phyloP scores from a whole-genome alignment of 2,329 filamentous ascomycete species.

The Aspergillus unguis region DNA sequence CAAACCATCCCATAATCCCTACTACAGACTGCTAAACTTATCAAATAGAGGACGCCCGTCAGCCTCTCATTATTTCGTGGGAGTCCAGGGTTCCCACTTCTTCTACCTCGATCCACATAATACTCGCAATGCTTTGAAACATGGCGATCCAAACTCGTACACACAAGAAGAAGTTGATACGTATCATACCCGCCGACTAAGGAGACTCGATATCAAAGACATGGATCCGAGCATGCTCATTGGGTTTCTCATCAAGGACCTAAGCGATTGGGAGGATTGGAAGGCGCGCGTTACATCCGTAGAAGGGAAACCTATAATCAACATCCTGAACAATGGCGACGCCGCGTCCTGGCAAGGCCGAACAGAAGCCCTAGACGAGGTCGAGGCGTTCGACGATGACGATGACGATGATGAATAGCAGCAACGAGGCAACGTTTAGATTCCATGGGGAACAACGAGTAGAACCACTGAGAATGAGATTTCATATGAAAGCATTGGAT shows the following conservation, averaged over 20 bases:
- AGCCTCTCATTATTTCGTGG: slow-evolving; percentile 77
- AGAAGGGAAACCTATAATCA: slow-evolving; percentile 80
- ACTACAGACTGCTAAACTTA: slow-evolving; percentile 11
- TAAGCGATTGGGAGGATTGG: slow-evolving; percentile 83
- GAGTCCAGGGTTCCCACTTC: slow-evolving; percentile 69
- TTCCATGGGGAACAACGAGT: background rate
- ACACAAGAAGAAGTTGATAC: slow-evolving; percentile 70
- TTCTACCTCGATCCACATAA: slow-evolving; percentile 96
- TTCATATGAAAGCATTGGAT: slow-evolving; percentile 20
- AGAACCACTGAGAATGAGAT: background rate
- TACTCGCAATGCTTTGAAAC: slow-evolving; percentile 71
- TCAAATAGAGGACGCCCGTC: slow-evolving; percentile 75
- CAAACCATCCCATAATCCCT: slow-evolving; percentile 20
- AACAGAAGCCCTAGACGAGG: slow-evolving; percentile 77
- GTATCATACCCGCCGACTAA: slow-evolving; percentile 82
- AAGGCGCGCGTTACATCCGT: slow-evolving; percentile 69
- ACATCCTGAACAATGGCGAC: slow-evolving; percentile 67
- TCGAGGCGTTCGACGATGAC: slow-evolving; percentile 80
- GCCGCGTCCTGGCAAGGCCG: slow-evolving; percentile 57
- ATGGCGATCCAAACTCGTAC: slow-evolving; percentile 51
- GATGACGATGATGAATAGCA: background rate
- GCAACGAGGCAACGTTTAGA: too few relatives aligned
- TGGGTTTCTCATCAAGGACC: slow-evolving; percentile 79
- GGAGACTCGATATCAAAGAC: slow-evolving; percentile 78
- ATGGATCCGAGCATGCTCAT: slow-evolving; percentile 99